Evolutionary conservation across 2,329 filamentous ascomycete species (phyloP), one percentile per base, ranked within the genome.

Genomic region (Calonectria ilicicola): DNA sequence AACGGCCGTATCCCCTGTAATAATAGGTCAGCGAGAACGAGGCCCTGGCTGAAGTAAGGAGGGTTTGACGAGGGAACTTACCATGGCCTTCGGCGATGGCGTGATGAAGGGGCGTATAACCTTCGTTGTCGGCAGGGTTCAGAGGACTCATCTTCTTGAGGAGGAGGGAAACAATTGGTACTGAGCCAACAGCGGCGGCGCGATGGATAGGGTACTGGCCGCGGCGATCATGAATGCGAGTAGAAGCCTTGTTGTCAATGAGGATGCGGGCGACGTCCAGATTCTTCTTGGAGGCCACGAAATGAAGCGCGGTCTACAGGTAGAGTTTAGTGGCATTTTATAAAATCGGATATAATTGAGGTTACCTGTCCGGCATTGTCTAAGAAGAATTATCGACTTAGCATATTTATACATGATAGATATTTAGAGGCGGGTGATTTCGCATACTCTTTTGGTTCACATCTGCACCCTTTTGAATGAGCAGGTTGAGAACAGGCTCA

Each of bases 161-260:
- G 17, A 99, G 86, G 44, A 98, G 85, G 78, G 92, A 93, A 60
- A 98, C 88, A 86, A 99, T 95, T 6, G 96, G 95, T n/a, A 93
- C 90, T 5, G 93, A 96, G 8, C 97, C 97, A 4, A 95, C 91
- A 3, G 97, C 96, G 0, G 97, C 96, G 3, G 97, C 97, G 21
- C 97, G 92, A 84, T 99, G 97, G 29, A 99, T 89, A 8, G 97
- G 90, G 70, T 98, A 91, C 82, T 98, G 96, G n/a, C 95, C 94
- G 35, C 95, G 91, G 80, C 91, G 94, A 82, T 99, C 97, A 75
- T 94, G 94, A 2, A 96, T 89, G 29, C 96, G 89, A 1, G 95
- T 91, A 5, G 93, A 95, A 15, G 95, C 96, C 70, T 94, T 93
- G 78, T 92, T 89, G 21, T 90, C 88, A 46, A 99, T 85, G n/a